Conservation (phyloP, 2,329 filamentous ascomycete genomes). For the Epichloe festucae region DNA sequence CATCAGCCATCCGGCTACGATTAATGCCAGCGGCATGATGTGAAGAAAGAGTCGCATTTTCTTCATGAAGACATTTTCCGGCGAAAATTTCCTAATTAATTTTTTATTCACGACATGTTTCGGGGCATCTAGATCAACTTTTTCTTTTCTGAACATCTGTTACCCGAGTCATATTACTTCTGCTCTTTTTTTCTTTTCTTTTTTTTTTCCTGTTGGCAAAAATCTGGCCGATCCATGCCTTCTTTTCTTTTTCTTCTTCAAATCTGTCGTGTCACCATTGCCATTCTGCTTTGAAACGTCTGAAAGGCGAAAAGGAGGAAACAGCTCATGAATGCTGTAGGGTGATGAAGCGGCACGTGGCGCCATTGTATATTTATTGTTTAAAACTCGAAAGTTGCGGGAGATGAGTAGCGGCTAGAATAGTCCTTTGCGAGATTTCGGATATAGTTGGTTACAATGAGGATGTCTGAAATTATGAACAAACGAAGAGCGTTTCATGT, state of each 20-base stretch:
- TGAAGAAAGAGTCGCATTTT: conserved; percentile 12
- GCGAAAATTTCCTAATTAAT: conserved; percentile 5
- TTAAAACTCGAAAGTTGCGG: conserved; percentile 6
- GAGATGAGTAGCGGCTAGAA: not conserved
- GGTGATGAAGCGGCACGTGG: conserved; percentile 10
- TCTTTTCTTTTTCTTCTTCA: conserved; percentile 1
- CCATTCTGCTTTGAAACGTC: conserved; percentile 10
- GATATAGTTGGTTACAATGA: not conserved
- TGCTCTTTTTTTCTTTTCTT: conserved; percentile 5
- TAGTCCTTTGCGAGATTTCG: not conserved
- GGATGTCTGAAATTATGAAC: conserved; percentile 9
- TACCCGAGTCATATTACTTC: conserved; percentile 1
- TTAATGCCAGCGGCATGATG: conserved; percentile 33
- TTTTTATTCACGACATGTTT: conserved; percentile 3
- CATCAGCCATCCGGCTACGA: conserved; percentile 40
- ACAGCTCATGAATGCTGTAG: conserved; percentile 12
- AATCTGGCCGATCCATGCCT: not conserved
- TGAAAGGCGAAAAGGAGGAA: conserved; percentile 11
- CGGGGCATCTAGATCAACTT: not conserved
- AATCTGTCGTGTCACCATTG: conserved; percentile 12
- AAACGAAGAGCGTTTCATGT: not conserved
- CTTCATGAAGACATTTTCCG: not conserved
- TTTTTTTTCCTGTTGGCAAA: conserved; percentile 12
- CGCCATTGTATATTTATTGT: conserved; percentile 20
- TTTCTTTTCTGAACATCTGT: not conserved